phyloP scores from a whole-genome alignment of 805 yeast genomes.

The Yamadazyma ubonensis region DNA sequence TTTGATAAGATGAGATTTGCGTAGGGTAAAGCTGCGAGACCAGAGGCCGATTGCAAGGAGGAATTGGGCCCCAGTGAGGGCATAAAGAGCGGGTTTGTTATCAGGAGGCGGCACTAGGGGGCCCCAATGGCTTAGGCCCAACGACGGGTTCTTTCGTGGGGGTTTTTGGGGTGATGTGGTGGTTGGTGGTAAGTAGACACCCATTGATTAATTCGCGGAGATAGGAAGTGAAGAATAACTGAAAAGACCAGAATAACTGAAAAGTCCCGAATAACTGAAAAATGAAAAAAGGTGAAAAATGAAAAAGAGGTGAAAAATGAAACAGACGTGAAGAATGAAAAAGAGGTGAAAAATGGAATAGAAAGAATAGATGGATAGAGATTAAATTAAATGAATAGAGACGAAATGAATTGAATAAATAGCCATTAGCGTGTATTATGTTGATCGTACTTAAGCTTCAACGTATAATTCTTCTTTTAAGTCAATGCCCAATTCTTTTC shows the following conservation, averaged over 20 bases:
- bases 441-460: conserved; percentile 19
- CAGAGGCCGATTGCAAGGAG: conserved; percentile 51
- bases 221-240: neutral
- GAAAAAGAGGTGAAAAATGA: no score
- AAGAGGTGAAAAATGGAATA: no score
- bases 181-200: conserved; percentile 39
- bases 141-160: conserved; percentile 42
- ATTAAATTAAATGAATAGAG: no score
- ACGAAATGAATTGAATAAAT: no score
- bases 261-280: neutral
- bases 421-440: no score
- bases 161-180: neutral
- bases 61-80: conserved; percentile 54
- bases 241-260: neutral
- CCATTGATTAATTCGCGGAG: conserved; percentile 20
- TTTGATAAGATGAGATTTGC: conserved; percentile 6
- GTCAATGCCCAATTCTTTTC: conserved; percentile 90
- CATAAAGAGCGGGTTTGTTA: conserved; percentile 51
- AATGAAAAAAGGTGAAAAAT: neutral
- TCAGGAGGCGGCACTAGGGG: conserved; percentile 75
- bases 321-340: no score
- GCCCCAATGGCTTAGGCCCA: conserved; percentile 65
- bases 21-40: no score
- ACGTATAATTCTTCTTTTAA: conserved; percentile 82
- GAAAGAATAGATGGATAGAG: no score